phyloP scores from a whole-genome alignment of 768 basidiomycete genomes.

The Plicaturopsis crispa region DNA sequence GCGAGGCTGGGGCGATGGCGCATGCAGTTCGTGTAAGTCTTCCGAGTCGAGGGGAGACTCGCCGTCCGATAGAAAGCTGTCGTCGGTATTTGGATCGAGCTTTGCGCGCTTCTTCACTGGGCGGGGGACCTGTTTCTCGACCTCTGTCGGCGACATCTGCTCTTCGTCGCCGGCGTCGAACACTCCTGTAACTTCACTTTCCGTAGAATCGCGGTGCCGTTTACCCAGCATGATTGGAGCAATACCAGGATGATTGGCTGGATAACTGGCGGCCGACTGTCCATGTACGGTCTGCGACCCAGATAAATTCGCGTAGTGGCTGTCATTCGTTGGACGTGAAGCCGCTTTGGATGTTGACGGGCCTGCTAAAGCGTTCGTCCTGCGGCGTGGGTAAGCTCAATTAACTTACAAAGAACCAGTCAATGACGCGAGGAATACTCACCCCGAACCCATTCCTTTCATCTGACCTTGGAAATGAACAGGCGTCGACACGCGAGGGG shows the following conservation, averaged over 20 bases:
- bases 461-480: no score
- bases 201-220: constrained; percentile 46
- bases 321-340: neutral
- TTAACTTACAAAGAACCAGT: no score
- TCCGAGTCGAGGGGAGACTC: constrained; percentile 3
- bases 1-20: constrained; percentile 11
- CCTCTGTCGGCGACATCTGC: constrained; percentile 26
- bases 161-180: constrained; percentile 36
- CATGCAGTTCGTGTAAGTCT: constrained; percentile 11
- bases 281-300: neutral
- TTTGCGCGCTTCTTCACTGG: constrained; percentile 50
- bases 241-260: constrained; percentile 27
- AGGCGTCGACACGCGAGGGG: no score
- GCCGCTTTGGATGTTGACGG: no score
- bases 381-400: no score
- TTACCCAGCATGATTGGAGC: constrained; percentile 55
- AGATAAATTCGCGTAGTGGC: neutral
- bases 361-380: no score
- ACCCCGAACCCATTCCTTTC: no score
- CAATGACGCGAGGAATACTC: no score
- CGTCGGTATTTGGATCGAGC: constrained; percentile 15
- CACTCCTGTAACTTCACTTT: constrained; percentile 32
- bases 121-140: constrained; percentile 28
- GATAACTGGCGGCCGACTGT: neutral
- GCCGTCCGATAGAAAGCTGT: constrained; percentile 7